Evolutionary conservation across 2,329 filamentous ascomycete species (phyloP).

Genomic region (Cladosporium austrohemisphaericum): DNA sequence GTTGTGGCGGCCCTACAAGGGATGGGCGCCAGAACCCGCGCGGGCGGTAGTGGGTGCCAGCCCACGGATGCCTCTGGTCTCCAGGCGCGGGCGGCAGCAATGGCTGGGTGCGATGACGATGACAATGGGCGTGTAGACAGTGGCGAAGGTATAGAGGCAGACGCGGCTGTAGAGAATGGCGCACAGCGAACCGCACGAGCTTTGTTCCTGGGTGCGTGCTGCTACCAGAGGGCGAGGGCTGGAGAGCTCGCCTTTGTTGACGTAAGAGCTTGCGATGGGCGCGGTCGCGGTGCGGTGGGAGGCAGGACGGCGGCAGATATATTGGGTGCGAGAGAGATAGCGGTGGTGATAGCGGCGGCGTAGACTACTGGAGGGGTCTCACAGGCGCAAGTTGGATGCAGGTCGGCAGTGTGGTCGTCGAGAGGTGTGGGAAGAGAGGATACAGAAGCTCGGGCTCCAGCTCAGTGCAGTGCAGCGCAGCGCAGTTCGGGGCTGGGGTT

Average conservation of each 20-base stretch:
- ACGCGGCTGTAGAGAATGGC: not conserved
- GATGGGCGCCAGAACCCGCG: conserved; percentile 23
- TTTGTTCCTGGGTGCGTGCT: conserved; percentile 4
- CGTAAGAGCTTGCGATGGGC: conserved; percentile 12
- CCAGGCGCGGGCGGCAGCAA: conserved; percentile 10
- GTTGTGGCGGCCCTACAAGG: conserved; percentile 27
- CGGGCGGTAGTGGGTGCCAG: conserved; percentile 15
- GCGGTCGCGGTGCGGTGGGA: not conserved
- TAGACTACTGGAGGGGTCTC: not conserved
- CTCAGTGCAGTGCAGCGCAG: no score
- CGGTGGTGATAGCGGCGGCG: not conserved
- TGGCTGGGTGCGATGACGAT: not conserved
- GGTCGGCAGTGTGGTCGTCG: not conserved
- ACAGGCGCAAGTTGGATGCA: conserved; percentile 7
- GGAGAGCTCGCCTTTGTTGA: conserved; percentile 14
- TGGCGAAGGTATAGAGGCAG: not conserved
- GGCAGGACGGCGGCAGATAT: not conserved
- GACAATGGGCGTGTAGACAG: conserved; percentile 9
- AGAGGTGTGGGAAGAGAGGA: conserved; percentile 7
- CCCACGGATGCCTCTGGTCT: conserved; percentile 9
- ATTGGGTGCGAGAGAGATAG: not conserved
- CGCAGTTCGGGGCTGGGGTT: no score
- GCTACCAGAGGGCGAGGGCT: not conserved
- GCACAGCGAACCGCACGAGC: conserved; percentile 4
- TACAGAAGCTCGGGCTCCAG: no score